A percentile compares a stretch with the other conserved stretches of the same genome.
Evolutionary conservation across 2,329 filamentous ascomycete species (phyloP).

Genomic region (Botrytis galanthina): DNA sequence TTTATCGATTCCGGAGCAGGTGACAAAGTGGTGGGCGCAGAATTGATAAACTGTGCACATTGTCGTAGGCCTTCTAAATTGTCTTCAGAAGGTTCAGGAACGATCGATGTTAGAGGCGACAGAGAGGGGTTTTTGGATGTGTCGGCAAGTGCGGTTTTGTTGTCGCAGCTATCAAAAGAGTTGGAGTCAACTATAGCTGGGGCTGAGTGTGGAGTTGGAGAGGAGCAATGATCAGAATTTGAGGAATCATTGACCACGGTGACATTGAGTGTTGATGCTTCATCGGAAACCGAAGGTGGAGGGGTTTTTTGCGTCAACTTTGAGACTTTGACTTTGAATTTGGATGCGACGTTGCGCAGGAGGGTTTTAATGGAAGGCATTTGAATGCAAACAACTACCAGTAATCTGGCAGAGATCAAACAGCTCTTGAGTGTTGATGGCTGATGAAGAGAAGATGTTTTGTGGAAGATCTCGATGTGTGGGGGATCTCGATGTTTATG

Average conservation of each 20-base stretch:
- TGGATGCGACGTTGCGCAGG: background rate
- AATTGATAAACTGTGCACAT: background rate
- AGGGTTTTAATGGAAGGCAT: background rate
- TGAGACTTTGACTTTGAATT: background rate
- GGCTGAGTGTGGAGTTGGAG: background rate
- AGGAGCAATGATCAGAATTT: background rate
- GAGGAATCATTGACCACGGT: background rate
- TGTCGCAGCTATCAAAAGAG: background rate
- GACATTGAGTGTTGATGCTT: background rate
- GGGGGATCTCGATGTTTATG: background rate
- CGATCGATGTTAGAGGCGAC: background rate
- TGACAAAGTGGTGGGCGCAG: background rate
- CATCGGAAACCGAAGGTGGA: background rate
- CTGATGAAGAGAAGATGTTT: background rate
- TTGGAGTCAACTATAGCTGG: background rate
- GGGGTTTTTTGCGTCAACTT: background rate
- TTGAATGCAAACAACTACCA: background rate
- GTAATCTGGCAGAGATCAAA: background rate
- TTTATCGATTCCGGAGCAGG: background rate
- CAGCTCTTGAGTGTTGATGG: background rate
- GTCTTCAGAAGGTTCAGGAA: background rate
- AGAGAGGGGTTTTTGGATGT: background rate
- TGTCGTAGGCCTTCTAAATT: background rate
- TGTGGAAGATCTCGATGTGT: background rate
- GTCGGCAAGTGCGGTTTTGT: background rate